Base-by-base conservation (phyloP, 352 stramenopile genomes). In the Blastocystis sp. region DNA sequence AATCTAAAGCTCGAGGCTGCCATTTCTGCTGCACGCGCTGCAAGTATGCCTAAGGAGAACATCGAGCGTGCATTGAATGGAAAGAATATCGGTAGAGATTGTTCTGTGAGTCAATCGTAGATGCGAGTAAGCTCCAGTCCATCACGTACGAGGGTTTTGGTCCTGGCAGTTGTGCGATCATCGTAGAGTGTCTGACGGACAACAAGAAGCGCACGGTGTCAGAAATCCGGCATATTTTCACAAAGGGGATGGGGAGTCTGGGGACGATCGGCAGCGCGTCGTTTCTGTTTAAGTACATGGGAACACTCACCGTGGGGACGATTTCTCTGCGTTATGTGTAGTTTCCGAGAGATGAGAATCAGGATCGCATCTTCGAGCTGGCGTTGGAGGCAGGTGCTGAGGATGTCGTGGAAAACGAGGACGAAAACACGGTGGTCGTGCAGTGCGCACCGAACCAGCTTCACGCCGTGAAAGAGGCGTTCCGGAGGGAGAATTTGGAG, bases 21-120 rank as follows among this genome's bases (percentile, higher is more conserved):
- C 20, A 79, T 89, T 76, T 53, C 78, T 37, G 66, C 63, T 41
- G 78, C 78, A 0, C 34, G 24, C 9, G 78, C 78, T 13, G 66
- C 53, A 13, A 89, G 53, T 56, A 89, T 89, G 78, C 78, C 78
- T 26, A 89, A 89, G 41, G 59, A 89, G 18, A 89, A 89, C 78
- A 89, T 89, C 11, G 78, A 89, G 37, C 63, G 78, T 66, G 63
- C 66, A 11, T 16, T 89, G 41, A 89, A 89, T n/a, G 66, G 78
- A 54, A 89, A 79, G 63, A 76, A 56, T 26, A 26, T 76, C 2
- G 26, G 63, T 66, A 79, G 37, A n/a, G 9, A 18, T 24, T 68
- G 47, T 16, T 37, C 20, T 26, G 18, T 16, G n/a, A 43, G 55
- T 79, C 9, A 73, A 64, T 62, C 30, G 20, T 34, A 73, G 73